These are phyloP conservation scores for Mortierella antarctica DNA, from an alignment of 192 early-diverging fungal species.

Conservation along the genomic window DNA sequence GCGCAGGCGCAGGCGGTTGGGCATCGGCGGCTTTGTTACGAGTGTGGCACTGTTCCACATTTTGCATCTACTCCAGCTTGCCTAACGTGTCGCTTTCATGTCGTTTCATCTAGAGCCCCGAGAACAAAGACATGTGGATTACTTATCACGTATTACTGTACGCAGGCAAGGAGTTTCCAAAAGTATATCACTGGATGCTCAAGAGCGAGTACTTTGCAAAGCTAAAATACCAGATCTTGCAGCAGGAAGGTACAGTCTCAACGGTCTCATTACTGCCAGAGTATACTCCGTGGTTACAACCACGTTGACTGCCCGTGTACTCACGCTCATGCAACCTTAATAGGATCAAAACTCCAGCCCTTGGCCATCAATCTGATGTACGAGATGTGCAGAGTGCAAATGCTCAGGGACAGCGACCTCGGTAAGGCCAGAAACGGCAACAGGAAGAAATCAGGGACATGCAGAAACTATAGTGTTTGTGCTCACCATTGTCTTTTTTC, in stretches of 20 bases:
- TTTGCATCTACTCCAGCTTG: too few species aligned
- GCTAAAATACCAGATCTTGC: conserved; percentile 55
- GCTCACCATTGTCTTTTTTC: not conserved
- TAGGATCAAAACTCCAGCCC: conserved; percentile 49
- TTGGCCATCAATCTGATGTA: conserved; percentile 65
- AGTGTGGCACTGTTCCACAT: too few species aligned
- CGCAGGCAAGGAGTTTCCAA: conserved; percentile 61
- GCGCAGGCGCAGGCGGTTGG: too few species aligned
- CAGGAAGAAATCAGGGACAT: too few species aligned
- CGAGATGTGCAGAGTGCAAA: conserved; percentile 70
- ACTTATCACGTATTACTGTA: conserved; percentile 60
- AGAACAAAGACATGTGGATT: conserved; percentile 54
- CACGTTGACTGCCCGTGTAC: not conserved
- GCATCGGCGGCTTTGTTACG: too few species aligned
- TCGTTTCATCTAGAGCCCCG: conserved; percentile 9
- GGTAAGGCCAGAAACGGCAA: conserved; percentile 45
- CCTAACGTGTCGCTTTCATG: too few species aligned
- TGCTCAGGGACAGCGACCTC: conserved; percentile 59
- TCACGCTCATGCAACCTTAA: not conserved
- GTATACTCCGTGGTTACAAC: too few species aligned
- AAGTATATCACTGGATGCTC: conserved; percentile 58
- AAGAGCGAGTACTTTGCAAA: conserved; percentile 58
- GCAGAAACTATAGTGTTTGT: too few species aligned
- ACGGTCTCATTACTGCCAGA: too few species aligned
- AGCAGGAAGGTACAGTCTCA: conserved; percentile 27